These are phyloP conservation scores for Podila verticillata DNA, from an alignment of 192 early-diverging fungal genomes.

Conservation along the genomic window DNA sequence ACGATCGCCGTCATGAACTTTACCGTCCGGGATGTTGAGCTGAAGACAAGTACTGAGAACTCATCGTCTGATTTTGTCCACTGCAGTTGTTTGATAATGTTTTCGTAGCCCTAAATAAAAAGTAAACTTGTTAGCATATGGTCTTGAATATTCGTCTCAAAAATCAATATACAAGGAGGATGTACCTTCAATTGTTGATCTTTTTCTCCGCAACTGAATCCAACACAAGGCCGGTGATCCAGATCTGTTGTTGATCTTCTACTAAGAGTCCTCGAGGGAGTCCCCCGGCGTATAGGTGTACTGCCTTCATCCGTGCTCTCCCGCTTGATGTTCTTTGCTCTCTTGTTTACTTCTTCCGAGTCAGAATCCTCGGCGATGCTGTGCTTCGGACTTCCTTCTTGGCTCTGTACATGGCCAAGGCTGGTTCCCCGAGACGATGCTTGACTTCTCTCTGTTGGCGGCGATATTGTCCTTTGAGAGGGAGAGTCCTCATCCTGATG, in stretches of 20 bases:
- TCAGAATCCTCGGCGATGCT: constrained; percentile 7
- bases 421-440: not conserved
- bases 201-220: constrained; percentile 1
- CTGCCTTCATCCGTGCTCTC: constrained; percentile 8
- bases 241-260: constrained; percentile 8
- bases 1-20: constrained; percentile 25
- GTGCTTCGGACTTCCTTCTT: constrained; percentile 24
- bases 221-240: not conserved
- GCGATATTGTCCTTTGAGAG: not conserved
- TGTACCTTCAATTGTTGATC: not conserved
- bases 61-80: constrained; percentile 4
- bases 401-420: not conserved
- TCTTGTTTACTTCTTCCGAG: constrained; percentile 3
- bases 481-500: not conserved
- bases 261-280: constrained; percentile 5
- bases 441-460: not conserved
- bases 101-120: not conserved
- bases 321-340: constrained; percentile 12
- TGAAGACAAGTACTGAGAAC: constrained; percentile 12
- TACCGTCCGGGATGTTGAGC: constrained; percentile 1
- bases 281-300: not conserved
- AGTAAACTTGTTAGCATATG: not conserved
- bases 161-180: not conserved
- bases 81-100: not conserved
- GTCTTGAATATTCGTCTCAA: not conserved